Conservation (phyloP, 345 rosid species). For the Bruguiera parviflora region DNA sequence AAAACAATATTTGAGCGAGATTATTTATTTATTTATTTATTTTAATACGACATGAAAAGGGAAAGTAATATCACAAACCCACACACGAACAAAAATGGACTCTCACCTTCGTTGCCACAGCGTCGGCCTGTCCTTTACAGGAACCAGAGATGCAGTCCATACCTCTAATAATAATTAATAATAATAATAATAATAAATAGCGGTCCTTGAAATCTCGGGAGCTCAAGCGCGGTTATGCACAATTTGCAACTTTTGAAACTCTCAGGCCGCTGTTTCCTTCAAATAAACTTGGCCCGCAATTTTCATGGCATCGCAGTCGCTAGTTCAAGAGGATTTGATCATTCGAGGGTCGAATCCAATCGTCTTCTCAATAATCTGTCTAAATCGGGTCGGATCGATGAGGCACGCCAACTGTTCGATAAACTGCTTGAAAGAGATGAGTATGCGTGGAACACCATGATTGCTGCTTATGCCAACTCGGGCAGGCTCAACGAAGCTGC, state of each 20-base stretch:
- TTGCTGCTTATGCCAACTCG: conserved; percentile 62
- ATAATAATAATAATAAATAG: too few relatives aligned
- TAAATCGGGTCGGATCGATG: conserved; percentile 51
- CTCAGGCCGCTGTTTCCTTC: neutral
- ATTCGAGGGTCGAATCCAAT: conserved; percentile 44
- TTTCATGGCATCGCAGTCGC: conserved; percentile 21
- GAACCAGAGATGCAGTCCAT: conserved; percentile 28
- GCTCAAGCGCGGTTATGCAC: conserved; percentile 15
- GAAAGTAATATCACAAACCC: too few relatives aligned
- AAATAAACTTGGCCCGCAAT: neutral
- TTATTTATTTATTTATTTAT: too few relatives aligned
- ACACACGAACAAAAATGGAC: too few relatives aligned
- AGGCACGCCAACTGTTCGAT: conserved; percentile 71
- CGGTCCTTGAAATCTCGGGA: too few relatives aligned
- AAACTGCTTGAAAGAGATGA: conserved; percentile 61
- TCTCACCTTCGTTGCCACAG: neutral
- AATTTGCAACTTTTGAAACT: conserved; percentile 12
- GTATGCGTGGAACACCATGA: conserved; percentile 83
- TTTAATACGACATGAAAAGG: too few relatives aligned
- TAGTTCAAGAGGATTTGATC: neutral
- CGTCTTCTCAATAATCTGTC: conserved; percentile 37
- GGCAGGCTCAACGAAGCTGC: conserved; percentile 63
- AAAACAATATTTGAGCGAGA: too few relatives aligned
- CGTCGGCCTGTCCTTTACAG: conserved; percentile 95
- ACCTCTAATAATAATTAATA: too few relatives aligned